Evolutionary conservation across 176 grass and related monocot genomes (phyloP), one percentile per base, ranked within the genome.

Genomic region (Echinochloa phyllopogon): DNA sequence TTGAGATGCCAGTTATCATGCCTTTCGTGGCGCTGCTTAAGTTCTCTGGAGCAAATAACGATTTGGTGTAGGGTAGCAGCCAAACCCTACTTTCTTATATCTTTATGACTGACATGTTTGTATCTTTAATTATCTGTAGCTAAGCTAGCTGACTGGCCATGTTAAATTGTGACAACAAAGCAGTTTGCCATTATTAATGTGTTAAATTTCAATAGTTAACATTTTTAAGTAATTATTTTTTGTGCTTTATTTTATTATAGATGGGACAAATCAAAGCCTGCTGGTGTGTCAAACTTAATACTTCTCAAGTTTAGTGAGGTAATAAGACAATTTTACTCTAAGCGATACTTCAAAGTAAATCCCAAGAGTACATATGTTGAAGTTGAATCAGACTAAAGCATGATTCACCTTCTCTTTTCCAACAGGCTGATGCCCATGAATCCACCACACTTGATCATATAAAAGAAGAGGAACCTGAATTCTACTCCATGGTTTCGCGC

Each of bases 291-390:
- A 48, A 99, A 99, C 64, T 75, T 99, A 25, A 91, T 99, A 90
- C 96, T 95, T 81, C 74, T 98, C 48, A 98, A 98, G 83, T 94
- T 98, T 81, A 94, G 33, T 21, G 96, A 98, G 96, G 91, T 95
- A 95, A 85, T 4, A 25, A 71, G 60, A 44, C 77, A 36, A 60
- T 1, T 29, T 10, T 83, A 40, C 17, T 77, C 12, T 8, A 57
- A 75, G 39, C 44, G 13, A 25, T n/a, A 77, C 41, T 12, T 72
- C 38, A 3, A 58, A 61, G n/a, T 77, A 10, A 57, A 33, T 55
- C 63, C 37, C n/a, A 55, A 39, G 8, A 23, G 75, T 80, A n/a
- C 21, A 73, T 81, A 55, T 41, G 33, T 18, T 39, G 14, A 75
- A 72, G 66, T 56, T 0, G 14, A 13, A 72, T 47, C 20, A 29